phyloP scores from a whole-genome alignment of 371 early-diverging fungal species.

The Zychaea mexicana region DNA sequence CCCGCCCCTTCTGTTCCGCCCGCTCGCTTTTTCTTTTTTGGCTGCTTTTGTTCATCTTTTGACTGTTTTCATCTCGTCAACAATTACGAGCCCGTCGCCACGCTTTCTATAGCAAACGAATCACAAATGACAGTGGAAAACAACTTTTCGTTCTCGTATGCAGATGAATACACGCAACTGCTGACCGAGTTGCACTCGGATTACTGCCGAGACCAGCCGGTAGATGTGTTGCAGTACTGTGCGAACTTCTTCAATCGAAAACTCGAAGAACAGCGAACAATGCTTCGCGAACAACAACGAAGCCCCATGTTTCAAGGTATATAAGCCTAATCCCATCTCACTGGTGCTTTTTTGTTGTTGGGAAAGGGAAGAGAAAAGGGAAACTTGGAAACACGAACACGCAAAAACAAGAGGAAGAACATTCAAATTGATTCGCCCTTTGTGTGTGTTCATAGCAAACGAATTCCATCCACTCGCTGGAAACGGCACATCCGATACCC shows the following conservation, averaged over 20 bases:
- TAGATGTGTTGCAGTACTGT: slow-evolving; percentile 90
- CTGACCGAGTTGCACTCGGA: slow-evolving; percentile 42
- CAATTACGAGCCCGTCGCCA: not conserved
- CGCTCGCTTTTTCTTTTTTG: no score
- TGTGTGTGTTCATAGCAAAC: slow-evolving; percentile 4
- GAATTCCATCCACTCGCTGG: slow-evolving; percentile 20
- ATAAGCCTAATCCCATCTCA: not conserved
- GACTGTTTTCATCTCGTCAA: slow-evolving; percentile 1
- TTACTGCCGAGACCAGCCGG: slow-evolving; percentile 49
- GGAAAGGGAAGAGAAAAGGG: not conserved
- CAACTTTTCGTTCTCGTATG: slow-evolving; percentile 16
- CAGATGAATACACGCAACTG: slow-evolving; percentile 47
- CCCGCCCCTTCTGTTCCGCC: no score
- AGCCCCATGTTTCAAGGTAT: slow-evolving; percentile 17
- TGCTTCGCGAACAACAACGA: slow-evolving; percentile 23
- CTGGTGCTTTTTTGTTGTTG: not conserved
- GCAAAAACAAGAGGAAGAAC: not conserved
- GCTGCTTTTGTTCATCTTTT: not conserved
- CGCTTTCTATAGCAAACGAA: no score
- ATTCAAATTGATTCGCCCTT: not conserved
- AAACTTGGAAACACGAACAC: not conserved
- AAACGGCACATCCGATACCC: slow-evolving; percentile 8
- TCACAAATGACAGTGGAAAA: slow-evolving; percentile 20
- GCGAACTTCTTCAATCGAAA: slow-evolving; percentile 85
- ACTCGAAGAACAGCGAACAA: slow-evolving; percentile 71